A percentile compares a stretch with the other conserved stretches of the same genome.
Evolutionary conservation across 1,284 basidiomycete species (phyloP).

Genomic region (Fomes fomentarius): DNA sequence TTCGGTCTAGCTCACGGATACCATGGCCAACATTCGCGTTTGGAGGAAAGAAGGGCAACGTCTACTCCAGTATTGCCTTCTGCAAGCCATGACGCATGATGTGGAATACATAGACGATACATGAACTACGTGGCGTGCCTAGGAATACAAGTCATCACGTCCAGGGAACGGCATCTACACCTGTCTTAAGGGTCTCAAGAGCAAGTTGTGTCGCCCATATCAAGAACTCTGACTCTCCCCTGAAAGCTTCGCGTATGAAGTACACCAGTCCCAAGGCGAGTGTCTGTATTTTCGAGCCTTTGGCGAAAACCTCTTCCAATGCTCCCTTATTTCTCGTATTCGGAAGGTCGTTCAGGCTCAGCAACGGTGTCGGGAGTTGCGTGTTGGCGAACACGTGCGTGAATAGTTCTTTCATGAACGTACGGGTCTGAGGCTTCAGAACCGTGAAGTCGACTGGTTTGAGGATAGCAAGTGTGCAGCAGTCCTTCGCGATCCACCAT

Average conservation of each 20-base stretch:
- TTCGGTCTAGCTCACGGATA: conserved; percentile 60
- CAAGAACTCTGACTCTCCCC: conserved; percentile 48
- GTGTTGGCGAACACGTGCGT: conserved; percentile 70
- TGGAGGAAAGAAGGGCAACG: conserved; percentile 76
- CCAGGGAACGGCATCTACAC: conserved; percentile 55
- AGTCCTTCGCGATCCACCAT: conserved; percentile 84
- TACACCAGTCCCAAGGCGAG: conserved; percentile 72
- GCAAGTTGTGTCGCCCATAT: conserved; percentile 65
- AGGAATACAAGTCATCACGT: not conserved
- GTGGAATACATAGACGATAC: not conserved
- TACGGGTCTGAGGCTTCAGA: conserved; percentile 62
- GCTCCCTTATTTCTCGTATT: conserved; percentile 56
- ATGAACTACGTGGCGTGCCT: no score
- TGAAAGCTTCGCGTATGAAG: conserved; percentile 60
- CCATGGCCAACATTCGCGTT: conserved; percentile 74
- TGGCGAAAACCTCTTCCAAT: conserved; percentile 77
- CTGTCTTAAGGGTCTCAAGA: conserved; percentile 65
- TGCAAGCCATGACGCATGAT: conserved; percentile 40
- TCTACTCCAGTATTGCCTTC: conserved; percentile 77
- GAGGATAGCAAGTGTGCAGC: conserved; percentile 73
- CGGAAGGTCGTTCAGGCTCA: conserved; percentile 41
- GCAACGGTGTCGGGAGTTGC: conserved; percentile 71
- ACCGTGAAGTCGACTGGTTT: conserved; percentile 90
- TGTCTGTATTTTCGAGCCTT: conserved; percentile 59
- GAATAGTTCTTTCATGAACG: conserved; percentile 75